phyloP scores from a whole-genome alignment of 805 yeast species.

The Cyberlindnera samutprakarnensis region DNA sequence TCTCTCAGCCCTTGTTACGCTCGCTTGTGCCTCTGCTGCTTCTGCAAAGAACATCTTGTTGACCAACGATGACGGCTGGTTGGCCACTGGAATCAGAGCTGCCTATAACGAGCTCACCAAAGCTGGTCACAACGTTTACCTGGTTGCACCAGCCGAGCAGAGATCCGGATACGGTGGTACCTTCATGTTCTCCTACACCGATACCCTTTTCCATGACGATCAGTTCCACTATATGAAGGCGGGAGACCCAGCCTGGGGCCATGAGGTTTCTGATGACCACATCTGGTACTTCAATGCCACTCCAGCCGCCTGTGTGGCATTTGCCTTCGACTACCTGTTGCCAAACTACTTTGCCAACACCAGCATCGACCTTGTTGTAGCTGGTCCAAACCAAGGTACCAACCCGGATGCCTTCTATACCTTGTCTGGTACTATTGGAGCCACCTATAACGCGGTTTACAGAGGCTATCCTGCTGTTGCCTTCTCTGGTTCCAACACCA shows the following conservation, averaged over 20 bases:
- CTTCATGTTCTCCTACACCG: constrained; percentile 34
- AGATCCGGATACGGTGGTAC: constrained; percentile 52
- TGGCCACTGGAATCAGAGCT: constrained; percentile 49
- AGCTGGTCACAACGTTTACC: constrained; percentile 42
- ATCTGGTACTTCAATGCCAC: constrained; percentile 52
- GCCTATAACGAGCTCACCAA: constrained; percentile 37
- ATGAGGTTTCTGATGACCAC: constrained; percentile 33
- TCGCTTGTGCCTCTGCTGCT: constrained; percentile 8
- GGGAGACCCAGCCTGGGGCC: constrained; percentile 52
- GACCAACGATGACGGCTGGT: constrained; percentile 54
- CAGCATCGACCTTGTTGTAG: constrained; percentile 39
- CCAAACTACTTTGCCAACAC: constrained; percentile 38
- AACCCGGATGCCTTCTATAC: constrained; percentile 37
- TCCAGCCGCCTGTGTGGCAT: constrained; percentile 45
- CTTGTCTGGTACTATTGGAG: constrained; percentile 45
- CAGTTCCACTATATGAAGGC: constrained; percentile 38
- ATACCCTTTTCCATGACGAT: constrained; percentile 35
- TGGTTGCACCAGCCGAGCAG: constrained; percentile 46
- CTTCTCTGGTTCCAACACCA: constrained; percentile 41
- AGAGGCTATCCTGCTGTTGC: constrained; percentile 45
- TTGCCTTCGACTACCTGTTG: constrained; percentile 38
- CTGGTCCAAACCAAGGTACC: constrained; percentile 48
- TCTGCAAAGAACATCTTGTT: constrained; percentile 36
- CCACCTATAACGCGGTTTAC: constrained; percentile 38
- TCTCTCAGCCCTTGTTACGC: constrained; percentile 4